These are phyloP conservation scores for Angomonas ambiguus DNA, from an alignment of 208 protist genomes.

Conservation along the genomic window DNA sequence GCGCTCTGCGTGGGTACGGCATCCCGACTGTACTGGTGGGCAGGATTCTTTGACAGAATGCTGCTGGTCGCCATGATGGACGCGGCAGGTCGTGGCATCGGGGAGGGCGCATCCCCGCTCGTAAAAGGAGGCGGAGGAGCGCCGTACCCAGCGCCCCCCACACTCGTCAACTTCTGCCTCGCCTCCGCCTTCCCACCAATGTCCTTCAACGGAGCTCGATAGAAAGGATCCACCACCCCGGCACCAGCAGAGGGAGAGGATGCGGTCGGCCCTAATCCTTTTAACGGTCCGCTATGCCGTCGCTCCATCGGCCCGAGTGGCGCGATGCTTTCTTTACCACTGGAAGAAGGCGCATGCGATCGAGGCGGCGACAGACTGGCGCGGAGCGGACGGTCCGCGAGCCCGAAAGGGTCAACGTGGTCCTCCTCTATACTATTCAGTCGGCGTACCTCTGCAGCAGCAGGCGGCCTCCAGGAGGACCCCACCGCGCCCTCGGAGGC, in stretches of 20 bases:
- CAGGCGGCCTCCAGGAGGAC: slow-evolving; percentile 6
- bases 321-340: no score
- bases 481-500: slow-evolving; percentile 1
- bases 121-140: not conserved
- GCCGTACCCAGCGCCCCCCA: not conserved
- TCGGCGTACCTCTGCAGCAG: not conserved
- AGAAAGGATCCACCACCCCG: not conserved
- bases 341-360: no score
- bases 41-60: not conserved
- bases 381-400: not conserved
- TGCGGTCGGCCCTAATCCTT: no score
- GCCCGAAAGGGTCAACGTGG: not conserved
- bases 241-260: slow-evolving; percentile 1
- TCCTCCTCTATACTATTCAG: not conserved
- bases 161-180: not conserved
- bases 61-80: not conserved
- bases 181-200: not conserved
- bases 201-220: not conserved
- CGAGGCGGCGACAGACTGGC: not conserved
- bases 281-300: not conserved
- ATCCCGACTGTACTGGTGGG: not conserved
- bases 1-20: not conserved
- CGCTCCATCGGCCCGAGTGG: not conserved
- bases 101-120: not conserved
- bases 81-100: not conserved